Percentiles rank a stretch among this genome's conserved stretches.
These are phyloP conservation scores for Clarireedia sp. DNA, from an alignment of 2,329 filamentous ascomycete species.

Conservation along the genomic window DNA sequence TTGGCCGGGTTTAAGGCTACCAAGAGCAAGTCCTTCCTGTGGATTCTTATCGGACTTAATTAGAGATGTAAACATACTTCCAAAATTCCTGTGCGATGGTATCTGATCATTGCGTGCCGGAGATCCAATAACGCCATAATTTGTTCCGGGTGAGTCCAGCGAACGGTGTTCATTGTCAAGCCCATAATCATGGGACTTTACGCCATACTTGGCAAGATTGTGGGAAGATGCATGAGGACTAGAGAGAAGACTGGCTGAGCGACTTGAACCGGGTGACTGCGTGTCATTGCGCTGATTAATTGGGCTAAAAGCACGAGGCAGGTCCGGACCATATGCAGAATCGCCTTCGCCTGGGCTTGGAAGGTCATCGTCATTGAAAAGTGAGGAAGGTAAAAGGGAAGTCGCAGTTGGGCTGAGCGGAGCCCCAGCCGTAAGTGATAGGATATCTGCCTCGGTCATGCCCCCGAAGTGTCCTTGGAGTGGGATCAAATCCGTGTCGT, in stretches of 20 bases:
- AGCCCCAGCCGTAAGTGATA: constrained; percentile 53
- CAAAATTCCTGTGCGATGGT: constrained; percentile 40
- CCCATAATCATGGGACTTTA: constrained; percentile 20
- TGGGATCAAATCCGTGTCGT: constrained; percentile 26
- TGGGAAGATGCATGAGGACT: constrained; percentile 55
- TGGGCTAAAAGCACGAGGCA: constrained; percentile 33
- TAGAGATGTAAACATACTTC: constrained; percentile 49
- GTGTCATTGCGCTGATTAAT: constrained; percentile 37
- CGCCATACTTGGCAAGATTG: constrained; percentile 45
- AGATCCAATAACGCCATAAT: constrained; percentile 27
- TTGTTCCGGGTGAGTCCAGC: constrained; percentile 22
- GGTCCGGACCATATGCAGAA: constrained; percentile 22
- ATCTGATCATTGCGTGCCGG: constrained; percentile 30
- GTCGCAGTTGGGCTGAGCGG: constrained; percentile 73
- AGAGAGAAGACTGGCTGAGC: constrained; percentile 49
- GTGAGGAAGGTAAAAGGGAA: constrained; percentile 61
- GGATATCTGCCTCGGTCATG: constrained; percentile 55
- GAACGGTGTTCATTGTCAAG: constrained; percentile 23
- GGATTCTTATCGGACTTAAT: constrained; percentile 48
- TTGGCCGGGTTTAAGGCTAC: constrained; percentile 61
- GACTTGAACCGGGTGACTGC: constrained; percentile 52
- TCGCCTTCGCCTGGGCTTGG: constrained; percentile 32
- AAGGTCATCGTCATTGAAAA: constrained; percentile 53
- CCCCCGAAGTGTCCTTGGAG: constrained; percentile 30
- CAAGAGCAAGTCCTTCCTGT: constrained; percentile 54